These are phyloP conservation scores for Fraxinus quadrangulata DNA, from an alignment of 257 asterid genomes.

Conservation along the genomic window DNA sequence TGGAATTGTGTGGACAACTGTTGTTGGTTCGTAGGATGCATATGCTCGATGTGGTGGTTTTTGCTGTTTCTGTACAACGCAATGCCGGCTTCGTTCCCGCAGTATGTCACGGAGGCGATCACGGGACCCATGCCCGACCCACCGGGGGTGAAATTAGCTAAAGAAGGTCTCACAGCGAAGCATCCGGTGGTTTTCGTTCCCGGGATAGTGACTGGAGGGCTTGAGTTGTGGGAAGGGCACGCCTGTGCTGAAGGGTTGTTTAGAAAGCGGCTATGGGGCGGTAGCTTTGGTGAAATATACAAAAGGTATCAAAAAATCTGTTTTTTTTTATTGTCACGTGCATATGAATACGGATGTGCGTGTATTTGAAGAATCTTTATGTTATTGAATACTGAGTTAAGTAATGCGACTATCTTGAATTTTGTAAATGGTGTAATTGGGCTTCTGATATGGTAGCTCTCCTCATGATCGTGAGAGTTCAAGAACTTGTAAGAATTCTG, in stretches of 20 bases:
- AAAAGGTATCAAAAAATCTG: constrained; percentile 43
- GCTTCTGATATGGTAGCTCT: not conserved
- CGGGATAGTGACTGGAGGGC: constrained; percentile 92
- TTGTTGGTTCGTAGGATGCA: constrained; percentile 80
- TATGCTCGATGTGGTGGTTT: constrained; percentile 85
- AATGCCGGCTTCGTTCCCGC: constrained; percentile 82
- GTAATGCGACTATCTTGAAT: not conserved
- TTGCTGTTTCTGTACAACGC: constrained; percentile 65
- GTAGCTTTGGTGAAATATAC: constrained; percentile 83
- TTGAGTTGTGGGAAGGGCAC: constrained; percentile 92
- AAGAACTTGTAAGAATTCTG: not conserved
- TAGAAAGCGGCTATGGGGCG: constrained; percentile 92
- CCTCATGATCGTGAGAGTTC: not conserved
- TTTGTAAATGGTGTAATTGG: not conserved
- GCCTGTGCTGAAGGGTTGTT: constrained; percentile 90
- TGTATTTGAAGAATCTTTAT: not conserved
- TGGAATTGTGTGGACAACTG: constrained; percentile 75
- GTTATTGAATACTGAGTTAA: not conserved
- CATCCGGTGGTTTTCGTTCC: constrained; percentile 97
- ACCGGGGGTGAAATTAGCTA: constrained; percentile 77
- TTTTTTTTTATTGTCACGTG: not conserved
- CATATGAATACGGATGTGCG: not conserved
- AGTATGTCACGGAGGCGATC: constrained; percentile 79
- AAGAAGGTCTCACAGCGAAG: constrained; percentile 70
- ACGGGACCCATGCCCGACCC: constrained; percentile 83